phyloP scores from a whole-genome alignment of 495 filamentous ascomycete species.

The Annulohypoxylon stygium region DNA sequence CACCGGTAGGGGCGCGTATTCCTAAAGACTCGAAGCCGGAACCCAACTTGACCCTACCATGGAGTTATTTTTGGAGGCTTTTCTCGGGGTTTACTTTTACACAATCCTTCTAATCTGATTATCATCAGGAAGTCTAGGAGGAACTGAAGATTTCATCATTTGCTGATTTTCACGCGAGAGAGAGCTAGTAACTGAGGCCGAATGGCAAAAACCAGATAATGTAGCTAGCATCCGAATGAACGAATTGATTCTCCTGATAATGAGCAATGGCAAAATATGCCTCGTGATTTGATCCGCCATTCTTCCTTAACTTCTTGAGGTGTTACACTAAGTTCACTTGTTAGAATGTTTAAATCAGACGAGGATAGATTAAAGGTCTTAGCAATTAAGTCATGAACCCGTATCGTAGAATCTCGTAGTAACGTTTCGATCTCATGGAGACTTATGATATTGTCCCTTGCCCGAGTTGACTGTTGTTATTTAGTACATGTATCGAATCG shows the following conservation, averaged over 20 bases:
- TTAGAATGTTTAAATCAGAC: not conserved
- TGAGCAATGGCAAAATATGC: conserved; percentile 15
- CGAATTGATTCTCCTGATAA: conserved; percentile 21
- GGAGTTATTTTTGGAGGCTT: conserved; percentile 20
- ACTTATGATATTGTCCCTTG: not conserved
- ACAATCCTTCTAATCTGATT: conserved; percentile 19
- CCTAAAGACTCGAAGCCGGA: not conserved
- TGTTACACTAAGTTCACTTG: conserved; percentile 1
- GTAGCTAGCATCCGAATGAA: conserved; percentile 21
- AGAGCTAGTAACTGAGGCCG: conserved; percentile 5
- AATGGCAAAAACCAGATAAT: conserved; percentile 19
- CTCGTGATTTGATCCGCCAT: conserved; percentile 12
- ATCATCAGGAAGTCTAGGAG: conserved; percentile 19
- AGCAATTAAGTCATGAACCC: not conserved
- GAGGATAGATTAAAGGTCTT: not conserved
- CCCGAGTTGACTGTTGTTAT: conserved; percentile 19
- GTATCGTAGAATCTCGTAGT: not conserved
- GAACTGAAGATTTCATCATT: conserved; percentile 26
- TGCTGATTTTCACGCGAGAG: conserved; percentile 16
- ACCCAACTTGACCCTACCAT: conserved; percentile 9
- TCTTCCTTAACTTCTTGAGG: not conserved
- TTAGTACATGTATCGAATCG: conserved; percentile 38
- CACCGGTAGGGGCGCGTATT: conserved; percentile 15
- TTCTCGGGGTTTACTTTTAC: not conserved
- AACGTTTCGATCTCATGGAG: not conserved